phyloP scores from a whole-genome alignment of 2,329 filamentous ascomycete species.

The Xylariaceae sp. region DNA sequence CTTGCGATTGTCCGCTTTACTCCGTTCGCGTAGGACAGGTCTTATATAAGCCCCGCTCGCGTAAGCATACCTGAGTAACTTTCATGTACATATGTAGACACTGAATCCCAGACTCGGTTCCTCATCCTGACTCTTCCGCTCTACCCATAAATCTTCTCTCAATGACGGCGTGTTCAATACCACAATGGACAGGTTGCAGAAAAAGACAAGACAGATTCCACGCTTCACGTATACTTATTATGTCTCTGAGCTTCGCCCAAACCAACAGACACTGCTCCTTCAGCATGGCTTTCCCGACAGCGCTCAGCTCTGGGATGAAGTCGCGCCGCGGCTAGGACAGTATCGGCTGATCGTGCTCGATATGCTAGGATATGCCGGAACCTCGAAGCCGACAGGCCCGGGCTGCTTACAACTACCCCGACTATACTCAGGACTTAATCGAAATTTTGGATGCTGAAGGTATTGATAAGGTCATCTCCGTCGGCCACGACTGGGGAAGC shows the following conservation, averaged over 20 bases:
- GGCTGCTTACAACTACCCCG: slow-evolving; percentile 30
- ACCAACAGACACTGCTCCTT: slow-evolving; percentile 33
- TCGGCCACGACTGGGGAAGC: slow-evolving; percentile 49
- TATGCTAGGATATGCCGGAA: slow-evolving; percentile 35
- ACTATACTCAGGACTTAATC: slow-evolving; percentile 32
- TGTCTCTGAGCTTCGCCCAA: slow-evolving; percentile 18
- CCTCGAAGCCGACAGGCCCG: slow-evolving; percentile 35
- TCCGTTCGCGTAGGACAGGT: no score
- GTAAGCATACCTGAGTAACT: no score
- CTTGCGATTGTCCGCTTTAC: no score
- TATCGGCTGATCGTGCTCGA: slow-evolving; percentile 33
- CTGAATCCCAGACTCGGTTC: no score
- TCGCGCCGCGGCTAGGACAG: slow-evolving; percentile 21
- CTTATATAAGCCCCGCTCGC: no score
- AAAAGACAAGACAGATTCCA: slow-evolving; percentile 25
- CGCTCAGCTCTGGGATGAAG: slow-evolving; percentile 38
- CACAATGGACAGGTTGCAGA: slow-evolving; percentile 18
- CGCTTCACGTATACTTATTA: slow-evolving; percentile 39
- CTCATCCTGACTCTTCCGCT: no score
- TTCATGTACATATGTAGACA: no score
- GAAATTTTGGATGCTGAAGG: slow-evolving; percentile 37
- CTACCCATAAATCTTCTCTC: no score
- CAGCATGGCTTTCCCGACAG: slow-evolving; percentile 48
- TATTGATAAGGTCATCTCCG: slow-evolving; percentile 31
- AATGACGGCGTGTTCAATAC: no score